Evolutionary conservation across 441 rosid species (phyloP).

Genomic region (Bruguiera hainesii): DNA sequence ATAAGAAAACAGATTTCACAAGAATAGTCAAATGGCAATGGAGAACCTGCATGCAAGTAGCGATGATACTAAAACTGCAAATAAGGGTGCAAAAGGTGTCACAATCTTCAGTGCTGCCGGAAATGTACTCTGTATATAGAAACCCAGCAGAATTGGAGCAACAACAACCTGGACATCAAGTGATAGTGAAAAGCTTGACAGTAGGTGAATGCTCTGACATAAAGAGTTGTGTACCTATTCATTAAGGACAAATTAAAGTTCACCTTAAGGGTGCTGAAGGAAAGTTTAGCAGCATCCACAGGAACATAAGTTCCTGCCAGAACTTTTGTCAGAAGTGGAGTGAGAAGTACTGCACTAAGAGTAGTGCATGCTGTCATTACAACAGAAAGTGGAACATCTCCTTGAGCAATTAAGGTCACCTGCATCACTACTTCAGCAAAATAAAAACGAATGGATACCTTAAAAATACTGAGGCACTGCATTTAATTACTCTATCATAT

Average conservation of each 20-base stretch:
- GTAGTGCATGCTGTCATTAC: slow-evolving; percentile 64
- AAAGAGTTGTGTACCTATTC: not conserved
- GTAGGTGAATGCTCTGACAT: not conserved
- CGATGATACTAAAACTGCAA: slow-evolving; percentile 53
- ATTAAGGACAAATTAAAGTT: not conserved
- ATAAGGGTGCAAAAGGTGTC: slow-evolving; percentile 53
- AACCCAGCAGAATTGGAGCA: slow-evolving; percentile 57
- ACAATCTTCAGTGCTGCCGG: slow-evolving; percentile 44
- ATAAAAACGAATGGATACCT: slow-evolving; percentile 22
- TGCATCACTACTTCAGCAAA: slow-evolving; percentile 41
- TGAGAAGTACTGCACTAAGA: slow-evolving; percentile 53
- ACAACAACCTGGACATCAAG: slow-evolving; percentile 44
- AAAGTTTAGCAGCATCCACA: slow-evolving; percentile 53
- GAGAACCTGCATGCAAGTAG: slow-evolving; percentile 64
- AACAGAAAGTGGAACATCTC: slow-evolving; percentile 64
- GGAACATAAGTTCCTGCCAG: slow-evolving; percentile 65
- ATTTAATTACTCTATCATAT: not conserved
- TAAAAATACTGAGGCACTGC: slow-evolving; percentile 5
- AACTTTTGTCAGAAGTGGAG: slow-evolving; percentile 50
- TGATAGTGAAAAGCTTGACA: slow-evolving; percentile 1
- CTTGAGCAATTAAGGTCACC: slow-evolving; percentile 68
- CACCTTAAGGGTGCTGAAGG: slow-evolving; percentile 66
- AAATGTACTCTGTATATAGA: slow-evolving; percentile 46
- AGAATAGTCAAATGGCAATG: slow-evolving; percentile 10
- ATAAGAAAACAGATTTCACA: not conserved